A percentile compares a stretch with the other conserved stretches of the same genome.
Conservation (phyloP, 345 rosid species). For the Eucalyptus pauciflora region DNA sequence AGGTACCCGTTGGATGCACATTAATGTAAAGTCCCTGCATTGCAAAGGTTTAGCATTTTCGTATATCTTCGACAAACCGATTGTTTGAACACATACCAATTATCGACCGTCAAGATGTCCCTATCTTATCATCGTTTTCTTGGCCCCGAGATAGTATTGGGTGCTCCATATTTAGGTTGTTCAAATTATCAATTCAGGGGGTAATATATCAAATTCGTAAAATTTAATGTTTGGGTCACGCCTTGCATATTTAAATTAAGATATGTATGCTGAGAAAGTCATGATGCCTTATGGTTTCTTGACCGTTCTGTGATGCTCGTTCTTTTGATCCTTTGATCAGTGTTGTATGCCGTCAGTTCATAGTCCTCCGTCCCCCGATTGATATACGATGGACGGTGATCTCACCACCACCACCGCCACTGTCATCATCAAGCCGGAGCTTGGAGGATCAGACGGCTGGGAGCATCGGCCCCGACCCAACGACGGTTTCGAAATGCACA, state of each 20-base stretch:
- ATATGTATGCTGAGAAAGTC: not conserved
- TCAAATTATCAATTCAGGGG: not conserved
- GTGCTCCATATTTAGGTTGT: not conserved
- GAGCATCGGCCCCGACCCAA: rapidly evolving
- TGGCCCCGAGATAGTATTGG: not conserved
- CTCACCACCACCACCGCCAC: not conserved
- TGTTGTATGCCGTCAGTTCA: not conserved
- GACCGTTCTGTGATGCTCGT: too few relatives aligned
- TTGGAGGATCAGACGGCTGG: rapidly evolving
- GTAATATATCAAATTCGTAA: not conserved
- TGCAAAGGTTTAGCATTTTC: not conserved
- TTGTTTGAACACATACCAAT: not conserved
- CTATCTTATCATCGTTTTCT: not conserved
- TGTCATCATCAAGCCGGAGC: not conserved
- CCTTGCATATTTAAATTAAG: not conserved
- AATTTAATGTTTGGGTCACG: not conserved
- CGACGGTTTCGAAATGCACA: too few relatives aligned
- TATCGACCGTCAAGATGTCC: not conserved
- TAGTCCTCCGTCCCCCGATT: not conserved
- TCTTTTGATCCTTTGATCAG: not conserved
- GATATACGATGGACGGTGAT: not conserved
- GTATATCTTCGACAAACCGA: not conserved
- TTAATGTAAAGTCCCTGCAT: not conserved
- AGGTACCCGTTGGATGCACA: too few relatives aligned
- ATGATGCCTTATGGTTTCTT: not conserved